Evolutionary conservation across 2,329 filamentous ascomycete genomes (phyloP).

Genomic region (Trichoderma oligosporum): DNA sequence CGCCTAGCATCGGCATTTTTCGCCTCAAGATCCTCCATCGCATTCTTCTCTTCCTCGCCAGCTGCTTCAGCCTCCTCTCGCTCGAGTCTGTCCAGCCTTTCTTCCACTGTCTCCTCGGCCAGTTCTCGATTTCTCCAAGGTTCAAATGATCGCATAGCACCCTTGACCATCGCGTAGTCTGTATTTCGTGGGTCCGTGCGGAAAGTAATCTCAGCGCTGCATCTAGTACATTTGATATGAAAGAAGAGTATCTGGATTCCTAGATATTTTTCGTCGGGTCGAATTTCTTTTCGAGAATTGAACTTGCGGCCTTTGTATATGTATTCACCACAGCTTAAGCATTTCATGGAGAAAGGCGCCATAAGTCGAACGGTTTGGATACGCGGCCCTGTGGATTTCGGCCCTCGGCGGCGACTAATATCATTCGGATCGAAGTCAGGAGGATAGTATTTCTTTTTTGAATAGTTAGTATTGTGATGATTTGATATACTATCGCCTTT

Average conservation of each 20-base stretch:
- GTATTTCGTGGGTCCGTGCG: slow-evolving; percentile 92
- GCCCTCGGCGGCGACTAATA: slow-evolving; percentile 65
- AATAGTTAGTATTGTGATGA: slow-evolving; percentile 1
- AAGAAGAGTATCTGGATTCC: slow-evolving; percentile 84
- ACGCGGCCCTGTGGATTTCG: slow-evolving; percentile 71
- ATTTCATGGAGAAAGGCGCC: slow-evolving; percentile 46
- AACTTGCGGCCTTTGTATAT: slow-evolving; percentile 94
- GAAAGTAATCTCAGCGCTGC: slow-evolving; percentile 83
- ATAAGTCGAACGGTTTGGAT: slow-evolving; percentile 86
- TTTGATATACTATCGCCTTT: neutral
- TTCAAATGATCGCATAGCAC: slow-evolving; percentile 90
- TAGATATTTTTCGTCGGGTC: slow-evolving; percentile 82
- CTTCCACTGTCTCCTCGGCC: slow-evolving; percentile 77
- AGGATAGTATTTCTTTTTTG: slow-evolving; percentile 55
- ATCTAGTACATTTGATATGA: slow-evolving; percentile 78
- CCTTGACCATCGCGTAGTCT: slow-evolving; percentile 77
- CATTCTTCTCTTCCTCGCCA: slow-evolving; percentile 70
- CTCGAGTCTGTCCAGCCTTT: slow-evolving; percentile 80
- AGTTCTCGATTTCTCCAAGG: slow-evolving; percentile 68
- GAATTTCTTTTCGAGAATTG: slow-evolving; percentile 90
- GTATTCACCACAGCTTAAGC: slow-evolving; percentile 61
- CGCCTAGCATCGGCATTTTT: slow-evolving; percentile 90
- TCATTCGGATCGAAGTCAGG: slow-evolving; percentile 88
- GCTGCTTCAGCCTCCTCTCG: slow-evolving; percentile 63
- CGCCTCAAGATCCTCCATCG: slow-evolving; percentile 91